These are phyloP conservation scores for Diddensiella caesifluorescens DNA, from an alignment of 805 yeast genomes.

Conservation along the genomic window DNA sequence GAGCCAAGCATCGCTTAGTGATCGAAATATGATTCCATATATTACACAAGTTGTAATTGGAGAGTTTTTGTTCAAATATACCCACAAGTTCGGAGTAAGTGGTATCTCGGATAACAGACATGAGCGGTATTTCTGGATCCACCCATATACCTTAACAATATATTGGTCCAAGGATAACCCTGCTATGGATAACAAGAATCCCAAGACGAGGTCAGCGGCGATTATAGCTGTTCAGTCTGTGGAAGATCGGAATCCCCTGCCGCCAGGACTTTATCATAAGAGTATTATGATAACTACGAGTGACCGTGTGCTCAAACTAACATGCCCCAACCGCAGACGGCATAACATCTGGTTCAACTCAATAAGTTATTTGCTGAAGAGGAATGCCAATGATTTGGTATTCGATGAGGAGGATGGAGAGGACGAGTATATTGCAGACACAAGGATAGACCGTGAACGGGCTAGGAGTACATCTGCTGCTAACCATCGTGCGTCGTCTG, in stretches of 20 bases:
- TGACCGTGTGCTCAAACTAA: slow-evolving; percentile 62
- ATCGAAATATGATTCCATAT: slow-evolving; percentile 71
- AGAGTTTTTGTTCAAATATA: slow-evolving; percentile 81
- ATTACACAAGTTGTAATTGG: slow-evolving; percentile 92
- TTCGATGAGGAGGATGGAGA: slow-evolving; percentile 23
- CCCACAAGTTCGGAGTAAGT: slow-evolving; percentile 59
- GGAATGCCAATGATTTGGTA: slow-evolving; percentile 22
- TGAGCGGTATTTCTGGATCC: slow-evolving; percentile 92
- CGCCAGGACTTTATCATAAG: slow-evolving; percentile 83
- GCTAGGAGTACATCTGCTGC: slow-evolving; percentile 12
- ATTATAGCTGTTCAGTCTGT: slow-evolving; percentile 74
- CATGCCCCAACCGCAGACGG: slow-evolving; percentile 81
- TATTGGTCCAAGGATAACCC: slow-evolving; percentile 89
- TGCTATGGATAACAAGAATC: slow-evolving; percentile 47
- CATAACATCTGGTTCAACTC: slow-evolving; percentile 92
- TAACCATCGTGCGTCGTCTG: slow-evolving; percentile 17
- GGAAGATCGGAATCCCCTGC: slow-evolving; percentile 79
- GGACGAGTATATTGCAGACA: slow-evolving; percentile 14
- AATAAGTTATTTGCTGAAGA: slow-evolving; percentile 62
- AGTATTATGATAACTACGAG: slow-evolving; percentile 71
- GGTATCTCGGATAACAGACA: slow-evolving; percentile 76
- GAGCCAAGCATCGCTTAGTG: slow-evolving; percentile 21
- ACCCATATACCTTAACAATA: slow-evolving; percentile 84
- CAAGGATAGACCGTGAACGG: slow-evolving; percentile 17
- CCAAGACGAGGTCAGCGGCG: slow-evolving; percentile 72